Conservation (phyloP, 2,329 filamentous ascomycete species). For the Didymella pinodella region DNA sequence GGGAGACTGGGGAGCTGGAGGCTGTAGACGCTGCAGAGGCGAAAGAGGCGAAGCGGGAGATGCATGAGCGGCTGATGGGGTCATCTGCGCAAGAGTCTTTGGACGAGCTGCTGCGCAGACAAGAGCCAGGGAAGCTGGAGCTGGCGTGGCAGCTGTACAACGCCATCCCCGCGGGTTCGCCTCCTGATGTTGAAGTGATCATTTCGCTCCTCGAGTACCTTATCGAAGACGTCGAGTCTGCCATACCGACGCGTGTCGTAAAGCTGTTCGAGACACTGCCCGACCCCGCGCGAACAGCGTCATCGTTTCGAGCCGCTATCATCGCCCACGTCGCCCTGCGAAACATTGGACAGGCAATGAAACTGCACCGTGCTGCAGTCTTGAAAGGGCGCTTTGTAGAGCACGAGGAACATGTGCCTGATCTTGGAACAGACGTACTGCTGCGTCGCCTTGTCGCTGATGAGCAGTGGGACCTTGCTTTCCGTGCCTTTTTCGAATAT, state of each 20-base stretch:
- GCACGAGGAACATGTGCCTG: constrained; percentile 11
- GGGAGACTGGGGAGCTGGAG: neutral
- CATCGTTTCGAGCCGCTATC: constrained; percentile 57
- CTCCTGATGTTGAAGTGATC: constrained; percentile 16
- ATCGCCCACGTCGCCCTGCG: constrained; percentile 55
- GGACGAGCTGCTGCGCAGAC: constrained; percentile 24
- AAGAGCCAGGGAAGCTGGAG: constrained; percentile 35
- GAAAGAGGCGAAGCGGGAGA: constrained; percentile 30
- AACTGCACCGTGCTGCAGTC: constrained; percentile 43
- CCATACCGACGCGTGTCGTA: constrained; percentile 55
- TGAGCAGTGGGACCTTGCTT: constrained; percentile 48
- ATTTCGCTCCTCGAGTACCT: constrained; percentile 45
- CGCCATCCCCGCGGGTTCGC: constrained; percentile 28
- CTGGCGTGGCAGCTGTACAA: constrained; percentile 51
- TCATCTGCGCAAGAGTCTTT: constrained; percentile 33
- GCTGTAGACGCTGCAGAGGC: constrained; percentile 16
- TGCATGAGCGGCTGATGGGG: constrained; percentile 26
- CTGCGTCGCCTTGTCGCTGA: constrained; percentile 41
- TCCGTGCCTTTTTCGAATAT: constrained; percentile 37
- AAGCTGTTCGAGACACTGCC: constrained; percentile 57
- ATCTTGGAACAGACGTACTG: constrained; percentile 42
- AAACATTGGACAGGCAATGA: constrained; percentile 49
- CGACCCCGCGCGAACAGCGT: constrained; percentile 45
- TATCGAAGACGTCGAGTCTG: constrained; percentile 22
- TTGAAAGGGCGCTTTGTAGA: constrained; percentile 4